Conservation (phyloP, 2,329 filamentous ascomycete species). For the Diaporthe amygdali region DNA sequence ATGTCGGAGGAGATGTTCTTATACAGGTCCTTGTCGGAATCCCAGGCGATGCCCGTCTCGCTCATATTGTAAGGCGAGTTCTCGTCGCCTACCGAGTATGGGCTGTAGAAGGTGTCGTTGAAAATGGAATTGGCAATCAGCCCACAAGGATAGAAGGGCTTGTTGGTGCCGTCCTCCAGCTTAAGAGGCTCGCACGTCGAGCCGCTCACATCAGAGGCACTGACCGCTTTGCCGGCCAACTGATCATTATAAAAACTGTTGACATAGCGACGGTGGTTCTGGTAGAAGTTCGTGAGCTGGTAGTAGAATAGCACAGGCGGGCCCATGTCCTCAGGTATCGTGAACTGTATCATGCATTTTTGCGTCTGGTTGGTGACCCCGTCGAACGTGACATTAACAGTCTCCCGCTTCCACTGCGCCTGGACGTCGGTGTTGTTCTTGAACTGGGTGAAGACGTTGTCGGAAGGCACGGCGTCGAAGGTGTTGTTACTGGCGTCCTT, state of each 20-base stretch:
- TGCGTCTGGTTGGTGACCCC: conserved; percentile 41
- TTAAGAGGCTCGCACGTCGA: conserved; percentile 80
- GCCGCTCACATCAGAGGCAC: conserved; percentile 62
- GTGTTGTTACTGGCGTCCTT: conserved; percentile 53
- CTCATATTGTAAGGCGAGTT: conserved; percentile 74
- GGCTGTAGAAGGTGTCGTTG: conserved; percentile 84
- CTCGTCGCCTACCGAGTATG: conserved; percentile 62
- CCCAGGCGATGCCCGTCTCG: conserved; percentile 84
- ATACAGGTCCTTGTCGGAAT: conserved; percentile 81
- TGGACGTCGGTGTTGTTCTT: conserved; percentile 53
- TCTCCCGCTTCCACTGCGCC: conserved; percentile 49
- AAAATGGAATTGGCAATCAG: conserved; percentile 96
- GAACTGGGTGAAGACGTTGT: conserved; percentile 73
- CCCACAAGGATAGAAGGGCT: conserved; percentile 91
- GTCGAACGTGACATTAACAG: conserved; percentile 46
- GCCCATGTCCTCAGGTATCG: conserved; percentile 77
- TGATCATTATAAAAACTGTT: conserved; percentile 86
- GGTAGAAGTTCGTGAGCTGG: conserved; percentile 95
- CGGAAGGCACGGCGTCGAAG: conserved; percentile 58
- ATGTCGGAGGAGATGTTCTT: conserved; percentile 65
- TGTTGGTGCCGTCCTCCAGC: conserved; percentile 53
- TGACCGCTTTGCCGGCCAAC: conserved; percentile 72
- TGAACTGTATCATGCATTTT: conserved; percentile 78
- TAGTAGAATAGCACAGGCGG: conserved; percentile 94
- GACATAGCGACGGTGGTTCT: conserved; percentile 97